Conservation (phyloP, 2,329 filamentous ascomycete genomes). For the Colletotrichum sidae region DNA sequence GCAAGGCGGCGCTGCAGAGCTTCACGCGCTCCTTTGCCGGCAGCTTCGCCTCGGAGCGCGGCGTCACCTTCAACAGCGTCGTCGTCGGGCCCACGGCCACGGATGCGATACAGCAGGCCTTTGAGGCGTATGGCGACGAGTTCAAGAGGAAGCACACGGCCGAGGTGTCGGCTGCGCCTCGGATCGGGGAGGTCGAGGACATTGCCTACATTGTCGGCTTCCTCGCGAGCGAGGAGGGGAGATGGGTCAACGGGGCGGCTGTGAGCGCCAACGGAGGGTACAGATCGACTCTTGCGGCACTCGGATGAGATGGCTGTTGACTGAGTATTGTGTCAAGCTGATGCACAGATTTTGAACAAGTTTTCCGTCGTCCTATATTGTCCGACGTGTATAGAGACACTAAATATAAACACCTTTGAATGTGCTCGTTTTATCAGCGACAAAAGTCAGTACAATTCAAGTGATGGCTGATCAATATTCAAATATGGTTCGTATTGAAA, state of each 20-base stretch:
- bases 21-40: slow-evolving; percentile 44
- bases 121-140: accelerated
- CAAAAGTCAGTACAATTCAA: no score
- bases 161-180: not conserved
- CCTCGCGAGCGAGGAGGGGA: slow-evolving; percentile 22
- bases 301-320: not conserved
- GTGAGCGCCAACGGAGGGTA: slow-evolving; percentile 21
- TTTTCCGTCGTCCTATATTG: no score
- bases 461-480: no score
- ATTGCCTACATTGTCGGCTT: slow-evolving; percentile 29
- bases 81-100: slow-evolving; percentile 46
- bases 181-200: slow-evolving; percentile 1
- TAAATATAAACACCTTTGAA: no score
- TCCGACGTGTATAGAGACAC: no score
- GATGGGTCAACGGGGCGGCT: slow-evolving; percentile 24
- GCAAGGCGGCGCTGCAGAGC: slow-evolving; percentile 48
- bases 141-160: not conserved
- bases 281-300: not conserved
- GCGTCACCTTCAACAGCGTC: slow-evolving; percentile 45
- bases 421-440: no score
- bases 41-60: slow-evolving; percentile 43
- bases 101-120: not conserved
- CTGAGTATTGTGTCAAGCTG: no score
- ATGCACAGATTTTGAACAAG: no score
- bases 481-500: accelerated